phyloP scores from a whole-genome alignment of 1,284 basidiomycete genomes.

The Tilletia caries region DNA sequence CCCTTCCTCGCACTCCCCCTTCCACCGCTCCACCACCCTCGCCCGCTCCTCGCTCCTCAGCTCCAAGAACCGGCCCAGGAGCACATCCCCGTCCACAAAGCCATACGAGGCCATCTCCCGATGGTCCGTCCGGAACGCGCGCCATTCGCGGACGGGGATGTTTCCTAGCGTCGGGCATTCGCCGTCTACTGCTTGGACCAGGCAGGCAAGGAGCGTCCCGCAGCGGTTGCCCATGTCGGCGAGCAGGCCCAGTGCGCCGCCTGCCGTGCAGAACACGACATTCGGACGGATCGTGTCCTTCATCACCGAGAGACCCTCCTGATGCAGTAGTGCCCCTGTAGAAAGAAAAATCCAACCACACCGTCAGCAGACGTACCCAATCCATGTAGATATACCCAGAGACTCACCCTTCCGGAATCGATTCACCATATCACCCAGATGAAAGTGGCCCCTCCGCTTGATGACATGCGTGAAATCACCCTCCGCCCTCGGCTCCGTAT shows the following conservation, averaged over 20 bases:
- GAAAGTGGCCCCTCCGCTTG: constrained; percentile 40
- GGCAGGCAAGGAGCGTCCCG: not conserved
- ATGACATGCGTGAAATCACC: constrained; percentile 34
- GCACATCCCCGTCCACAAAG: constrained; percentile 42
- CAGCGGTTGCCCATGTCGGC: not conserved
- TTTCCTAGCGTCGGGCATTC: constrained; percentile 19
- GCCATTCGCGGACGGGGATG: constrained; percentile 39
- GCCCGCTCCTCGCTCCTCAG: not conserved
- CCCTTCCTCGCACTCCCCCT: not conserved
- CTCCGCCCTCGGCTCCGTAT: constrained; percentile 11
- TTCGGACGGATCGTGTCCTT: not conserved
- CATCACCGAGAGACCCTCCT: not conserved
- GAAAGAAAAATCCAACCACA: constrained; percentile 11
- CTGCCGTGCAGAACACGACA: not conserved
- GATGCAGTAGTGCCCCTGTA: constrained; percentile 16
- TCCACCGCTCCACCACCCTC: not conserved
- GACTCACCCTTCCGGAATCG: constrained; percentile 29
- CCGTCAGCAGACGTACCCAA: constrained; percentile 16
- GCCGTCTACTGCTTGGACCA: not conserved
- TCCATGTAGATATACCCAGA: not conserved
- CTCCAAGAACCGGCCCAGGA: constrained; percentile 23
- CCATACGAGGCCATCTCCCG: constrained; percentile 32
- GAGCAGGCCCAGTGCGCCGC: not conserved
- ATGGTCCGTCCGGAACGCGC: constrained; percentile 49
- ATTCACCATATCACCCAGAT: constrained; percentile 51